Evolutionary conservation across 805 yeast genomes (phyloP).

Genomic region (Ogataea philodendri): DNA sequence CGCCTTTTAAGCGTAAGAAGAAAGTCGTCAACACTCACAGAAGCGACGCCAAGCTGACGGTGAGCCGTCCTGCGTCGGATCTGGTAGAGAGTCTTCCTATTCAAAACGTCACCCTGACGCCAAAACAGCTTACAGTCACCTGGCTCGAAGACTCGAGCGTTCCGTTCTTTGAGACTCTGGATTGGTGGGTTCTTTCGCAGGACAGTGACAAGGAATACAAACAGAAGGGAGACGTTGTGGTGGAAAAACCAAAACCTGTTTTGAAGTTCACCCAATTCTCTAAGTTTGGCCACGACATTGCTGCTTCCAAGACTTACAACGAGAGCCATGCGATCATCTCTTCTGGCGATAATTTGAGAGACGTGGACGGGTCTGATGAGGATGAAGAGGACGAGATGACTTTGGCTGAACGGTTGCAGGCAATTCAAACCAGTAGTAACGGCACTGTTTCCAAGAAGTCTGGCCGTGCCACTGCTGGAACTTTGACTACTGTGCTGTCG

Average conservation of each 20-base stretch:
- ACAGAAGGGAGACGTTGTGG: conserved; percentile 27
- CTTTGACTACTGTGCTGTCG: conserved; percentile 77
- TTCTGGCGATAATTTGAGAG: conserved; percentile 61
- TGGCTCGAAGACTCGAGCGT: conserved; percentile 64
- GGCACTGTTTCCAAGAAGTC: conserved; percentile 31
- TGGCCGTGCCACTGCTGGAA: conserved; percentile 63
- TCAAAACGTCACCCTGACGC: conserved; percentile 25
- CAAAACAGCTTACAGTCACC: conserved; percentile 41
- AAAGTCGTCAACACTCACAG: conserved; percentile 50
- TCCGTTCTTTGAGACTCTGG: conserved; percentile 55
- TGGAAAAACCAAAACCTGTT: conserved; percentile 41
- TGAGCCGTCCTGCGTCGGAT: conserved; percentile 45
- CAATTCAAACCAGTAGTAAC: conserved; percentile 20
- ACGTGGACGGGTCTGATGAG: conserved; percentile 49
- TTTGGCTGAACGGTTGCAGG: conserved; percentile 53
- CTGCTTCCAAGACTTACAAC: conserved; percentile 53
- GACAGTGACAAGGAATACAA: conserved; percentile 24
- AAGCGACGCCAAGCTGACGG: conserved; percentile 42
- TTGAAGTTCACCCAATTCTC: conserved; percentile 42
- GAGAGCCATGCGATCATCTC: conserved; percentile 62
- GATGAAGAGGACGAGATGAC: conserved; percentile 40
- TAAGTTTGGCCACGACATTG: conserved; percentile 48
- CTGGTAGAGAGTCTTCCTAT: conserved; percentile 32
- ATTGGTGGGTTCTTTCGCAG: conserved; percentile 40
- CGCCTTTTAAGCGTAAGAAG: conserved; percentile 42